Evolutionary conservation across 371 early-diverging fungal species (phyloP), one percentile per base, ranked within the genome.

Genomic region (Basidiobolus meristosporus): DNA sequence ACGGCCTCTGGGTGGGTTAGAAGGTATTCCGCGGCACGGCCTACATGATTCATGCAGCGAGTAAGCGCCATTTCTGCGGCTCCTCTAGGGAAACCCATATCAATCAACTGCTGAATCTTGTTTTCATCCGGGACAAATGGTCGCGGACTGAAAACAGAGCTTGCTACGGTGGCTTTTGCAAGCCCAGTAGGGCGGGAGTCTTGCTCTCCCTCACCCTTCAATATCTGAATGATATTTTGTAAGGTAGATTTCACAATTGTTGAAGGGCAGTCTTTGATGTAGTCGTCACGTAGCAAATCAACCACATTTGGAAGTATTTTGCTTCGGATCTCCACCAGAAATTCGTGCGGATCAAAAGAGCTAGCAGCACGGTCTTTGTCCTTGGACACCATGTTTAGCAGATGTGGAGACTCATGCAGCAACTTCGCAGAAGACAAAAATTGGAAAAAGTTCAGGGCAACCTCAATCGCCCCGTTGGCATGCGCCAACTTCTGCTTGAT

Each of bases 71-170:
- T 62, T 46, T 80, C 84, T 0, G 90, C 86, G 2, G 82, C 78
- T 2, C 62, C 56, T n/a, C 80, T 64, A 3, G 77, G 62, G 54
- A 91, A 96, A 0, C 96, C 96, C 89, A 93, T 89, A 22, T 84
- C 81, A 5, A 76, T 59, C 10, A 96, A 54, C 17, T 73, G 73
- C 16, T 73, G 68, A 12, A 93, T 67, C 36, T 65, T 62, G 7
- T 63, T 67, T 22, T 66, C 65, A 51, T 82, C 75, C 2, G 21
- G 41, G 35, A 26, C 37, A 48, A 19, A 47, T 48, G 10, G 33
- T 49, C 46, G 51, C 41, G 54, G 43, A 31, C 46, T 34, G 39
- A 51, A 33, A 38, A 28, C 9, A 48, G 17, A 0, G 53, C 23
- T n/a, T n/a, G 50, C 18, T 9, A 47, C 53, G 5, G 54, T 35